Conservation (phyloP, 805 yeast genomes). For the Lipomyces spencermartinsiae region DNA sequence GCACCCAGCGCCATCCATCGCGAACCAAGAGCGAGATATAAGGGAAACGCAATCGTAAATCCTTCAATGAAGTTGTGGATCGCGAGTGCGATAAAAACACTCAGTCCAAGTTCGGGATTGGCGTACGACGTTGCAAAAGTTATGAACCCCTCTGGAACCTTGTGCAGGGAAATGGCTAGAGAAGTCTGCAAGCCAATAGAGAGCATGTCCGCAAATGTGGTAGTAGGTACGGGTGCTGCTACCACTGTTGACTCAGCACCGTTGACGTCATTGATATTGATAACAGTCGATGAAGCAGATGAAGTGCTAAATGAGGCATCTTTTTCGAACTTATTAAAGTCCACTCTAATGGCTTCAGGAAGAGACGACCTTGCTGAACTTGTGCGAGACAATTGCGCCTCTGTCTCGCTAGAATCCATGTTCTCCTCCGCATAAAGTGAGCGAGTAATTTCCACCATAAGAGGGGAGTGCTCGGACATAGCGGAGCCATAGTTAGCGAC, state of each 20-base stretch:
- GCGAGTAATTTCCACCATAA: neutral
- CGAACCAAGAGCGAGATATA: slow-evolving; percentile 75
- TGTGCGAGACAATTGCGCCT: neutral
- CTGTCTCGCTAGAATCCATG: neutral
- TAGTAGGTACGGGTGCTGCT: slow-evolving; percentile 68
- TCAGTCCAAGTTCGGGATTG: slow-evolving; percentile 72
- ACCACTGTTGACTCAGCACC: slow-evolving; percentile 42
- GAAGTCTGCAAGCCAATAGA: slow-evolving; percentile 92
- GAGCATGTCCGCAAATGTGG: slow-evolving; percentile 80
- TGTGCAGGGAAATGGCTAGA: slow-evolving; percentile 84
- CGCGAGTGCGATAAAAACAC: slow-evolving; percentile 82
- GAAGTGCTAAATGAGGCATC: slow-evolving; percentile 8
- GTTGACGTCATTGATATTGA: slow-evolving; percentile 13
- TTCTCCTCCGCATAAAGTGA: neutral
- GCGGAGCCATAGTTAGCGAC: slow-evolving; percentile 21
- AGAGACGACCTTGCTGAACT: neutral
- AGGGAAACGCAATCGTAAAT: slow-evolving; percentile 88
- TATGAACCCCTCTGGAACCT: slow-evolving; percentile 93
- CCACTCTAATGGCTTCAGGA: neutral
- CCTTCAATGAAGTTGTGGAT: slow-evolving; percentile 95
- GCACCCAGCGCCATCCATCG: slow-evolving; percentile 67
- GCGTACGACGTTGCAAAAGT: slow-evolving; percentile 77
- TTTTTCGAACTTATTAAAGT: neutral
- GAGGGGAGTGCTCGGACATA: slow-evolving; percentile 12
- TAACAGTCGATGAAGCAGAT: slow-evolving; percentile 19